Conservation (phyloP, 2,329 filamentous ascomycete species). For the Neocucurbitaria cava region DNA sequence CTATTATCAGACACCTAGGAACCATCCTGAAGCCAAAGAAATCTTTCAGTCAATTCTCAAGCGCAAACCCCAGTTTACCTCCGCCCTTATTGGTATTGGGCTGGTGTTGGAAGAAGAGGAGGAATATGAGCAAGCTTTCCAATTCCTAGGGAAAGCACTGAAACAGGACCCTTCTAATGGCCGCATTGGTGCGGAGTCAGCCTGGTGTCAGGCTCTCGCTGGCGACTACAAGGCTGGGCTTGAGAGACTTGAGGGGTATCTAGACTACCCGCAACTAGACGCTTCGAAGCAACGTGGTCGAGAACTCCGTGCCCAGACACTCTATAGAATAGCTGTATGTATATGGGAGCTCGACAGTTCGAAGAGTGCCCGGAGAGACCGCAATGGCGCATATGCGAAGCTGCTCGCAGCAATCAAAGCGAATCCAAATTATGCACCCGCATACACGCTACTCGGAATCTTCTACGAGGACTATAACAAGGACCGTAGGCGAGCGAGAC, state of each 20-base stretch:
- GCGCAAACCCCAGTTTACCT: constrained; percentile 76
- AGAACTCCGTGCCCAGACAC: constrained; percentile 82
- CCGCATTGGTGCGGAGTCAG: constrained; percentile 82
- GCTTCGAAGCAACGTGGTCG: constrained; percentile 65
- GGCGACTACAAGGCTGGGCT: constrained; percentile 75
- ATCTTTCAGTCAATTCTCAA: constrained; percentile 84
- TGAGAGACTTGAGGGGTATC: constrained; percentile 72
- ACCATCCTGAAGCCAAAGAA: constrained; percentile 86
- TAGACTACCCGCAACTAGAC: constrained; percentile 66
- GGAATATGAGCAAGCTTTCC: constrained; percentile 80
- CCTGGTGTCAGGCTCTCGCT: constrained; percentile 88
- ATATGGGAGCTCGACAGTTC: constrained; percentile 84
- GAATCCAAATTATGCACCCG: constrained; percentile 85
- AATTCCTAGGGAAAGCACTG: constrained; percentile 79
- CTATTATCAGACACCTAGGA: constrained; percentile 85
- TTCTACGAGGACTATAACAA: constrained; percentile 92
- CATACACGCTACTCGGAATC: constrained; percentile 88
- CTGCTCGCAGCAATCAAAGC: constrained; percentile 86
- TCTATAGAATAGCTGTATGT: constrained; percentile 87
- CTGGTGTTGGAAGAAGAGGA: constrained; percentile 93
- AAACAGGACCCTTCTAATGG: constrained; percentile 75
- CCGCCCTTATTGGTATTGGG: constrained; percentile 86
- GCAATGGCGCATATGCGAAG: constrained; percentile 80
- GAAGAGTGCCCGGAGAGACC: constrained; percentile 75
- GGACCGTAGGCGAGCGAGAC: constrained; percentile 84